phyloP scores from a whole-genome alignment of 768 basidiomycete genomes.

The Amanita rubescens region DNA sequence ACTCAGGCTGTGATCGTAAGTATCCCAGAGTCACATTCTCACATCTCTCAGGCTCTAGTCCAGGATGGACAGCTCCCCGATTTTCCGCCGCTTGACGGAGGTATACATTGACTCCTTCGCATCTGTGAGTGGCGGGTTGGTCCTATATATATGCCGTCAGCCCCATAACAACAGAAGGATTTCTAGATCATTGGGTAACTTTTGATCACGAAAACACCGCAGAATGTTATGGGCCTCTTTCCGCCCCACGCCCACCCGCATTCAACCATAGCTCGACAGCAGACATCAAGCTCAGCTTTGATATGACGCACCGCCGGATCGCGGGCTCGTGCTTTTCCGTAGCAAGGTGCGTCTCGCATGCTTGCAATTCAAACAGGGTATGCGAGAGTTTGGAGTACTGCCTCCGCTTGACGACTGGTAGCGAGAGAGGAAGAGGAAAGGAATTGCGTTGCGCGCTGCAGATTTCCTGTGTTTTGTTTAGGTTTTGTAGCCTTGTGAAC shows the following conservation, averaged over 20 bases:
- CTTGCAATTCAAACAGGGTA: constrained; percentile 74
- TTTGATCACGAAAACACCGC: too few relatives aligned
- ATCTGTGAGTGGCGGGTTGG: too few relatives aligned
- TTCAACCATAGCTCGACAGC: constrained; percentile 59
- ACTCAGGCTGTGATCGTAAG: too few relatives aligned
- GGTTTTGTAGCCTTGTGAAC: constrained; percentile 71
- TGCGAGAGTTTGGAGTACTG: constrained; percentile 46
- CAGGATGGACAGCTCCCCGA: too few relatives aligned
- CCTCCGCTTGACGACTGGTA: constrained; percentile 26
- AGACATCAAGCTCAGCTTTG: constrained; percentile 50
- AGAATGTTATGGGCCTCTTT: constrained; percentile 52
- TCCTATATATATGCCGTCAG: too few relatives aligned
- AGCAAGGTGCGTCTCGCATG: constrained; percentile 71
- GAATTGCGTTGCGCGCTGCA: constrained; percentile 26
- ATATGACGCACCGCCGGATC: constrained; percentile 45
- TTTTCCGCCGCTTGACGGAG: too few relatives aligned
- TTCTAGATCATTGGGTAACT: too few relatives aligned
- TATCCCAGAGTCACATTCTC: too few relatives aligned
- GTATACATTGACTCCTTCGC: too few relatives aligned
- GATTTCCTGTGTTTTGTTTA: constrained; percentile 27
- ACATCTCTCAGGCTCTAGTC: too few relatives aligned
- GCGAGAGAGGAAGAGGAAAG: constrained; percentile 36
- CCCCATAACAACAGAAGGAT: too few relatives aligned
- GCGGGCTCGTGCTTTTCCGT: constrained; percentile 61
- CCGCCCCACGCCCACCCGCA: constrained; percentile 61